A percentile compares a stretch with the other conserved stretches of the same genome.
Conservation (phyloP, 441 rosid species). For the Populus tomentosa region DNA sequence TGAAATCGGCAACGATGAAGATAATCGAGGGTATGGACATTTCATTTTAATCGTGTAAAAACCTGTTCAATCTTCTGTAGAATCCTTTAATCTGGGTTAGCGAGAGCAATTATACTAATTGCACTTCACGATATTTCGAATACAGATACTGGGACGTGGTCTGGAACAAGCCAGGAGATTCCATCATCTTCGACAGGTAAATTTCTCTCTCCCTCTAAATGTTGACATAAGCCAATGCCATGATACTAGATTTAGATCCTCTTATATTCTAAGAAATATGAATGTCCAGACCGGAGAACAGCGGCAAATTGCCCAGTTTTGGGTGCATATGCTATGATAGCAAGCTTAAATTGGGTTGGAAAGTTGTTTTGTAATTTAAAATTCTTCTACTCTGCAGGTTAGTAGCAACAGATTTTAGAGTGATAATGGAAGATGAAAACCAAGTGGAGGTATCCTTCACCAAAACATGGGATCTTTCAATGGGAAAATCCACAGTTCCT, state of each 20-base stretch:
- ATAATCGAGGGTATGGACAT: slow-evolving; percentile 40
- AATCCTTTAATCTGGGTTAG: neutral
- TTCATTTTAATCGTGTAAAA: too few relatives aligned
- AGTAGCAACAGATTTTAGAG: slow-evolving; percentile 33
- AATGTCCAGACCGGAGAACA: too few relatives aligned
- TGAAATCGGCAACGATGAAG: slow-evolving; percentile 17
- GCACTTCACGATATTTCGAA: neutral
- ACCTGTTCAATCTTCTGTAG: neutral
- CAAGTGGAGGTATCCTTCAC: slow-evolving; percentile 40
- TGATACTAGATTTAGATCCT: neutral
- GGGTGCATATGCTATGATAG: neutral
- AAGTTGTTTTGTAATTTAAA: neutral
- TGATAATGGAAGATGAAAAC: slow-evolving; percentile 42
- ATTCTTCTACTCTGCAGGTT: slow-evolving; percentile 33
- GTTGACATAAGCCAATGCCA: neutral
- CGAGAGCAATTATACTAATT: neutral
- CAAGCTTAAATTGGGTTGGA: neutral
- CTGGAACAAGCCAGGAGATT: slow-evolving; percentile 41
- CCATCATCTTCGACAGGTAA: slow-evolving; percentile 35
- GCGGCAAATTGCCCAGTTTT: neutral
- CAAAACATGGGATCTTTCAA: slow-evolving; percentile 40
- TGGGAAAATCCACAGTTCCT: slow-evolving; percentile 31
- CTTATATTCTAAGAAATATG: neutral
- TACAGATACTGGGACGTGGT: slow-evolving; percentile 56
- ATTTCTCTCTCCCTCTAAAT: neutral